A percentile compares a stretch with the other conserved stretches of the same genome.
phyloP scores from a whole-genome alignment of 257 asterid genomes.

The Przewalskia tangutica region DNA sequence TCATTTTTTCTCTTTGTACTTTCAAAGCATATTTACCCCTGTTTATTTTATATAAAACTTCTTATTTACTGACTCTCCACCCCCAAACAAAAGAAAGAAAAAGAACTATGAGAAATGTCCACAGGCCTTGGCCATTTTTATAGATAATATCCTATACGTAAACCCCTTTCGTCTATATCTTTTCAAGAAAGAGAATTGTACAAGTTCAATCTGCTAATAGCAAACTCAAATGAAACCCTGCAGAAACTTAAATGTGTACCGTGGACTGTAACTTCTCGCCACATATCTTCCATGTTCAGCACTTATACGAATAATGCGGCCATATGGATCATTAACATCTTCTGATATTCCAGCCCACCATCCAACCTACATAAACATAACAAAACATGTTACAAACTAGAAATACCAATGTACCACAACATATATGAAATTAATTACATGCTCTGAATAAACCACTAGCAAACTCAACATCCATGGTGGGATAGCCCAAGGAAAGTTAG shows the following conservation, averaged over 20 bases:
- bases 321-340: conserved; percentile 66
- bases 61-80: neutral
- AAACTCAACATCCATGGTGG: neutral
- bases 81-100: neutral
- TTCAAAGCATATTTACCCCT: neutral
- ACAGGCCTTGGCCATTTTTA: neutral
- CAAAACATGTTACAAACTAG: conserved; percentile 8
- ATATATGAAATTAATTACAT: neutral
- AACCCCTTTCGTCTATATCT: neutral
- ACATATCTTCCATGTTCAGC: conserved; percentile 93
- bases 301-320: conserved; percentile 71
- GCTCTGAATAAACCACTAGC: neutral
- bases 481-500: neutral
- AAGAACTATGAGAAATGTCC: neutral
- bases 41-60: neutral
- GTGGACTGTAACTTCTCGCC: conserved; percentile 86
- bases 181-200: neutral
- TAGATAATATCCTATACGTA: neutral
- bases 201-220: neutral
- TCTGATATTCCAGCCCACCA: conserved; percentile 98
- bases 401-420: neutral
- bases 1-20: neutral
- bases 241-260: conserved; percentile 37
- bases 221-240: conserved; percentile 2
- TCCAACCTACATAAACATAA: conserved; percentile 63